Evolutionary conservation across 2,329 filamentous ascomycete genomes (phyloP), one percentile per base, ranked within the genome.

Genomic region (Fusarium hostae): DNA sequence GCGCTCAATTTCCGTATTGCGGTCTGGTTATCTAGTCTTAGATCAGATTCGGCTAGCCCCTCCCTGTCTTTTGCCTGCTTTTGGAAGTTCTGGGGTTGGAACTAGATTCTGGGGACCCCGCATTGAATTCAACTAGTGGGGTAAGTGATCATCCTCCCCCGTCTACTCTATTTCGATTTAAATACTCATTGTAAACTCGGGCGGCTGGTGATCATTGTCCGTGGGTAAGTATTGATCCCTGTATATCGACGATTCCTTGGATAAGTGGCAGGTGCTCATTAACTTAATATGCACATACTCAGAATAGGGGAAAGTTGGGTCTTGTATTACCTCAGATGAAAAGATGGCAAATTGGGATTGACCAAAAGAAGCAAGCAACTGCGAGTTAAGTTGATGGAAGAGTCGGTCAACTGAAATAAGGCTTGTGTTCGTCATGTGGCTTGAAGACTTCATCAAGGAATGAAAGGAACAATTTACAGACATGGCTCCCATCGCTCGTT

Each of bases 281-380:
- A 12, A 1, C 20, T 16, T 20, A 0, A 50, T 20, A 11, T 3
- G n/a, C 6, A 7, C 4, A 20, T 13, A 13, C 16, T 24, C n/a
- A 5, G 10, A 10, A n/a, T 2, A 2, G 0, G 1, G 9, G n/a
- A n/a, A 2, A 24, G 3, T 6, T 18, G 2, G 26, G 26, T 26
- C 8, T 34, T 10, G 1, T 18, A 22, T 15, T 20, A 13, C 28
- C 45, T 34, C 30, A 28, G 28, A 1, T 34, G 5, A 34, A 13
- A 5, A 8, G 11, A 10, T 22, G 8, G 18, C 3, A 13, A 18
- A 18, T 24, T 24, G 30, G 11, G 10, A 18, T 50, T 34, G 28
- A 20, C 9, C n/a, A 13, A 13, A 6, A 18, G 10, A 11, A 22
- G 15, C 7, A 18, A 15, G 20, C 15, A 5, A 48, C 9, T 32